Conservation (phyloP, 108 stramenopile genomes). For the Fistulifera solaris region DNA sequence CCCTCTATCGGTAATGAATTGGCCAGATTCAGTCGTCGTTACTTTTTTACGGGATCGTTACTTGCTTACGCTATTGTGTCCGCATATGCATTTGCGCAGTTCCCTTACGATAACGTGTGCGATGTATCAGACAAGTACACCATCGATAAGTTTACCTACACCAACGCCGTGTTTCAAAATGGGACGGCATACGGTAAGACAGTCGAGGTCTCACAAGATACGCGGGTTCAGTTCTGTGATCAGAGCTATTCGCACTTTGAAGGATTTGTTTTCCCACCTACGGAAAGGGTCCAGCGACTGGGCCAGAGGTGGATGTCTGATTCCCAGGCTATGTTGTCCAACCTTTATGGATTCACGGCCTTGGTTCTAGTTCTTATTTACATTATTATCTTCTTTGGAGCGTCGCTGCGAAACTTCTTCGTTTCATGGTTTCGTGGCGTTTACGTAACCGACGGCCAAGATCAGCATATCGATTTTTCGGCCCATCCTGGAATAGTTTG, state of each 20-base stretch:
- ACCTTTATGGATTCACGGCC: conserved; percentile 40
- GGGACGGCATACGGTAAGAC: conserved; percentile 5
- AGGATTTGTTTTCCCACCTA: conserved; percentile 41
- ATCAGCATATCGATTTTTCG: conserved; percentile 62
- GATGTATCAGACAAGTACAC: background rate
- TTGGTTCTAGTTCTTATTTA: conserved; percentile 29
- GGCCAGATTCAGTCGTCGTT: conserved; percentile 50
- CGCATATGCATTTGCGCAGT: conserved; percentile 46
- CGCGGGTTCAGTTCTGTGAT: conserved; percentile 27
- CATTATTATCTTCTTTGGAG: conserved; percentile 30
- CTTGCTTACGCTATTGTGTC: conserved; percentile 29
- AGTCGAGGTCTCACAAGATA: conserved; percentile 22
- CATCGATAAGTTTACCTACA: background rate
- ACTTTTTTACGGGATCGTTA: conserved; percentile 49
- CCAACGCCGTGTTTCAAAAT: conserved; percentile 5
- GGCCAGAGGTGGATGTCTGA: conserved; percentile 48
- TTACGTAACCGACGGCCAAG: conserved; percentile 36
- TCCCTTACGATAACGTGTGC: conserved; percentile 58
- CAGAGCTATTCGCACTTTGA: conserved; percentile 20
- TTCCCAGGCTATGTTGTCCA: conserved; percentile 25
- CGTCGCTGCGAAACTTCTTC: conserved; percentile 11
- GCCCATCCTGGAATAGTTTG: conserved; percentile 41
- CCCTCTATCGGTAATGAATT: conserved; percentile 42
- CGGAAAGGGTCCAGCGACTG: conserved; percentile 18
- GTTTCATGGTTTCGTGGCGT: conserved; percentile 29